These are phyloP conservation scores for Ascomycota sp. DNA, from an alignment of 2,329 filamentous ascomycete genomes.

Conservation along the genomic window DNA sequence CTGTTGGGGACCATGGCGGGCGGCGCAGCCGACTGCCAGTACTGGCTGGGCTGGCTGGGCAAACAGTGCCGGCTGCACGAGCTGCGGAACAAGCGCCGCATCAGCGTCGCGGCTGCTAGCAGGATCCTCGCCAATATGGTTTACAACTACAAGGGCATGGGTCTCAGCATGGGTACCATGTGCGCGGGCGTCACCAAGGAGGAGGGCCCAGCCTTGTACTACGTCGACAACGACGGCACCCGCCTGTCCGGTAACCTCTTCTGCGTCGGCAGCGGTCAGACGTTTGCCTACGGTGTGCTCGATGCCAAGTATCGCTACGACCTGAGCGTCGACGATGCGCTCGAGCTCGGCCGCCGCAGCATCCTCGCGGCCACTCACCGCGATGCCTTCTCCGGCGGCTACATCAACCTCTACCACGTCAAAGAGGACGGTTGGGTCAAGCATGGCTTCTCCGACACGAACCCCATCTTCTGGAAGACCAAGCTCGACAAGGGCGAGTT, in stretches of 20 bases:
- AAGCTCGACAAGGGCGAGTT: slow-evolving; percentile 98
- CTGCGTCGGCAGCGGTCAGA: slow-evolving; percentile 95
- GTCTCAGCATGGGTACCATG: slow-evolving; percentile 98
- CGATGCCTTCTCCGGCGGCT: slow-evolving; percentile 96
- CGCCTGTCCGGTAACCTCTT: slow-evolving; percentile 85
- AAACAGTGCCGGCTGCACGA: slow-evolving; percentile 99
- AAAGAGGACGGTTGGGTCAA: slow-evolving; percentile 98
- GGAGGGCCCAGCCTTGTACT: slow-evolving; percentile 94
- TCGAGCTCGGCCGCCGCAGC: slow-evolving; percentile 77
- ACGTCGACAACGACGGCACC: slow-evolving; percentile 89
- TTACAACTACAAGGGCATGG: slow-evolving; percentile 98
- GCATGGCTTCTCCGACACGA: slow-evolving; percentile 94
- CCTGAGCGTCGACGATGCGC: slow-evolving; percentile 64
- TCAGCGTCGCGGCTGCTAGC: slow-evolving; percentile 87
- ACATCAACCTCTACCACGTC: slow-evolving; percentile 96
- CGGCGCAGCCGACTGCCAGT: slow-evolving; percentile 97
- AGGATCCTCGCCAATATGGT: slow-evolving; percentile 98
- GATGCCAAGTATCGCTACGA: slow-evolving; percentile 93
- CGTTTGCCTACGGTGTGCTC: slow-evolving; percentile 93
- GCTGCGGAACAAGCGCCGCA: slow-evolving; percentile 96
- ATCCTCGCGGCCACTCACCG: slow-evolving; percentile 92
- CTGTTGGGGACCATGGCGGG: slow-evolving; percentile 95
- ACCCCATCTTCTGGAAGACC: slow-evolving; percentile 98
- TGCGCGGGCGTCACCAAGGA: slow-evolving; percentile 89
- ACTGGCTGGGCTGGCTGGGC: slow-evolving; percentile 96